Evolutionary conservation across 2,329 filamentous ascomycete genomes (phyloP).

Genomic region (Malbranchea cinnamomea): DNA sequence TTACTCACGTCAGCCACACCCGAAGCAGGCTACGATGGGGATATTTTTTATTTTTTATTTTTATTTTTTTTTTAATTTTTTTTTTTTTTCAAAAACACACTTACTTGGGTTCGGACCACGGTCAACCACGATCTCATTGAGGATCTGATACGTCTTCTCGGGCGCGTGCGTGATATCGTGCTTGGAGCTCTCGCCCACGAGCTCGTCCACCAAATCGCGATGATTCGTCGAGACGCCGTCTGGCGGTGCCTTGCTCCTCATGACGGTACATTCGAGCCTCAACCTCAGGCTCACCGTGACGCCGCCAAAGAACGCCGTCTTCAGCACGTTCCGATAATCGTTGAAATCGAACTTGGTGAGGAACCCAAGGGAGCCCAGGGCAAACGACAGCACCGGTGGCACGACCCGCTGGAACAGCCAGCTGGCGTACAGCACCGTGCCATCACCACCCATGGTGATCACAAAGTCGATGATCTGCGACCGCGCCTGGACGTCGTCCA

Average conservation of each 20-base stretch:
- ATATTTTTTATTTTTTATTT: no score
- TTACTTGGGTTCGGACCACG: conserved; percentile 81
- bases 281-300: conserved; percentile 77
- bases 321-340: conserved; percentile 53
- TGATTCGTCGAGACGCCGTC: conserved; percentile 20
- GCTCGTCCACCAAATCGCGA: conserved; percentile 71
- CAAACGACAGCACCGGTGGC: conserved; percentile 82
- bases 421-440: conserved; percentile 90
- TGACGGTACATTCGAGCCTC: conserved; percentile 84
- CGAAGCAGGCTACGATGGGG: no score
- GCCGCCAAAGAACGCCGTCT: conserved; percentile 60
- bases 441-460: conserved; percentile 81
- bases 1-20: no score
- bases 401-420: conserved; percentile 96
- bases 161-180: conserved; percentile 74
- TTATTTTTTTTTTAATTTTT: no score
- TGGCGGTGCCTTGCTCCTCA: conserved; percentile 43
- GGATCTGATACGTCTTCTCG: conserved; percentile 71
- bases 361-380: conserved; percentile 83
- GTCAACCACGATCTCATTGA: conserved; percentile 96
- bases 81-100: conserved; percentile 18
- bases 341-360: conserved; percentile 92
- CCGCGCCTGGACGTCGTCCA: conserved; percentile 57
- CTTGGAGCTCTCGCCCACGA: conserved; percentile 63
- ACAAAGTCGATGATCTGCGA: conserved; percentile 91